Percentiles rank a stretch among this genome's conserved stretches.
Evolutionary conservation across 306 rosid species (phyloP).

Genomic region (Cucurbita pepo): DNA sequence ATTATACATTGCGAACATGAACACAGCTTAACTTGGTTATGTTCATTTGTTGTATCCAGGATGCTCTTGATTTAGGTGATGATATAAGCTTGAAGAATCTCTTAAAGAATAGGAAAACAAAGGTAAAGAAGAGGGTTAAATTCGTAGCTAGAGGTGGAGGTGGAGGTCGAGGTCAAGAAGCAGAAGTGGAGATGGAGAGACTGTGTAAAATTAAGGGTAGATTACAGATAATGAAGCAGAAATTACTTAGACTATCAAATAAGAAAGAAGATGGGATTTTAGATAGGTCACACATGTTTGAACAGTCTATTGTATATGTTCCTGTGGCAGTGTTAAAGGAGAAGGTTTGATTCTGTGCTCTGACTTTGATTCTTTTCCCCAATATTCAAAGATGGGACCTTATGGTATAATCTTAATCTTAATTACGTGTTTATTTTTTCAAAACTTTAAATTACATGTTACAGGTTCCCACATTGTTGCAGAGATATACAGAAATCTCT

Average conservation of each 20-base stretch:
- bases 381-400: neutral
- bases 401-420: neutral
- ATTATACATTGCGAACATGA: neutral
- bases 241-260: slow-evolving; percentile 22
- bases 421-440: neutral
- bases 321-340: slow-evolving; percentile 67
- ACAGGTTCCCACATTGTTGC: neutral
- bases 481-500: too few relatives aligned
- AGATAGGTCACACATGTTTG: slow-evolving; percentile 11
- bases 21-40: neutral
- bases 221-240: slow-evolving; percentile 35
- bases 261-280: slow-evolving; percentile 16
- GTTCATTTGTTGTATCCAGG: slow-evolving; percentile 25
- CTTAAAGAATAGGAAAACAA: slow-evolving; percentile 26
- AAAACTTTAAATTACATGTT: neutral
- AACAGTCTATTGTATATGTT: slow-evolving; percentile 41
- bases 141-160: slow-evolving; percentile 25
- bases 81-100: slow-evolving; percentile 68
- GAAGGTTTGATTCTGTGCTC: slow-evolving; percentile 28
- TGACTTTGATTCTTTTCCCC: neutral
- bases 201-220: slow-evolving; percentile 34
- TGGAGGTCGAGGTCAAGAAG: slow-evolving; percentile 20
- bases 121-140: slow-evolving; percentile 19
- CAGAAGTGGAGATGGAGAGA: slow-evolving; percentile 62
- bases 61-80: slow-evolving; percentile 30